Evolutionary conservation across 306 rosid species (phyloP), one percentile per base, ranked within the genome.

Genomic region (Prunus mongolica): DNA sequence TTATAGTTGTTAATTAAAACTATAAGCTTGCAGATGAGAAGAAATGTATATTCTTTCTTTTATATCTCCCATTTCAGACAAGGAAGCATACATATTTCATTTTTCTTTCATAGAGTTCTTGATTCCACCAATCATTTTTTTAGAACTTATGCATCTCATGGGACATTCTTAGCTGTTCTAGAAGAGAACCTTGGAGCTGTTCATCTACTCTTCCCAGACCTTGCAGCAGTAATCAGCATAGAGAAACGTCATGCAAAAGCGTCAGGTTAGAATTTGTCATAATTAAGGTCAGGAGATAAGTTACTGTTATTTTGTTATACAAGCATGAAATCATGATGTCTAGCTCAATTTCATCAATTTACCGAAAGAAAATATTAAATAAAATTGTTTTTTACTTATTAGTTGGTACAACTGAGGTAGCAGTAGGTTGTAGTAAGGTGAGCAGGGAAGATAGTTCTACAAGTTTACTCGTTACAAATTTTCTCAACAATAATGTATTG

Each of bases 1-100:
- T 54, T 54, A 77, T 60, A 73, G 60, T 27, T 27, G 69, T 62
- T 46, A 58, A 25, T 73, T 20, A 28, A 73, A 49, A 73, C 69
- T 61, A 46, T 46, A 73, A 73, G 69, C 28, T 61, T 73, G 77
- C 69, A 73, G 12, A 45, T 27, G 69, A 61, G 67, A 57, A 57
- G 15, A 25, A 2, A 61, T 46, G 60, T 73, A 73, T 46, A 73
- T 61, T 73, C 12, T 19, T 73, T 60, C 46, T 73, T 45, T 7
- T 61, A 65, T 61, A 73, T 34, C 49, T 65, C 34, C 49, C 18
- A 18, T 34, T 34, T 27, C 60, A 73, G 30, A 45, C 16, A 73
- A 16, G 50, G 69, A 73, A 73, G 58, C 46, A 58, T 44, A 60
- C 45, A 73, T 73, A 74, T 65, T 65, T 74, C 69, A 45, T 2